phyloP scores from a whole-genome alignment of 1,139 yeast genomes.

The Blastobotrys buckinghamii region DNA sequence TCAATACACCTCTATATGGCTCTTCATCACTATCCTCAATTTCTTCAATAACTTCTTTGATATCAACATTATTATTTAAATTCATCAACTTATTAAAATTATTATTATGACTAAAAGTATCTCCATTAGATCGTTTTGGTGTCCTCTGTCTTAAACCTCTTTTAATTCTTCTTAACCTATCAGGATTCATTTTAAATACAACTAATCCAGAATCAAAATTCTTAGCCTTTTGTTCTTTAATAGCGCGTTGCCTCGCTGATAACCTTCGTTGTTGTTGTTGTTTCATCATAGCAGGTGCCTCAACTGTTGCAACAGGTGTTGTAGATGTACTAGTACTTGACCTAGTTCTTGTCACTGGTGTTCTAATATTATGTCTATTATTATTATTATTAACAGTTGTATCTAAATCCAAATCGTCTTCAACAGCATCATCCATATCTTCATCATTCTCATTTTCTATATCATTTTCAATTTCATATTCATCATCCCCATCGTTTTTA shows the following conservation, averaged over 20 bases:
- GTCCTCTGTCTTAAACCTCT: conserved; percentile 10
- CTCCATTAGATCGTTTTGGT: conserved; percentile 1
- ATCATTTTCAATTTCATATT: not conserved
- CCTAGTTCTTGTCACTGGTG: not conserved
- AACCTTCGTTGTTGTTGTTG: not conserved
- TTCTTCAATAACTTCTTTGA: conserved; percentile 16
- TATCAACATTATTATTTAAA: not conserved
- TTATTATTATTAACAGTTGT: not conserved
- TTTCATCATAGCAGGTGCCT: too few species aligned
- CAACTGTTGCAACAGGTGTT: too few species aligned
- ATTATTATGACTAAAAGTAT: conserved; percentile 7
- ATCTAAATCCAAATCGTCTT: not conserved
- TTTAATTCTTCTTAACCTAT: conserved; percentile 6
- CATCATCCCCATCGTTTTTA: not conserved
- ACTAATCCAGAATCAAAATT: conserved; percentile 4
- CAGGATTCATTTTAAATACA: conserved; percentile 4
- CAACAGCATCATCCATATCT: not conserved
- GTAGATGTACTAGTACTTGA: not conserved
- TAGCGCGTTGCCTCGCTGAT: not conserved
- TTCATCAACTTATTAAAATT: not conserved
- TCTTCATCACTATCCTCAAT: conserved; percentile 25
- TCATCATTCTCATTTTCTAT: not conserved
- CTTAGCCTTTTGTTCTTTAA: not conserved
- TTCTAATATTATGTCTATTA: not conserved
- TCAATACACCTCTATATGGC: conserved; percentile 62